A percentile compares a stretch with the other conserved stretches of the same genome.
These are phyloP conservation scores for Cryptococcus sp. DNA, from an alignment of 1,284 basidiomycete species.

Conservation along the genomic window DNA sequence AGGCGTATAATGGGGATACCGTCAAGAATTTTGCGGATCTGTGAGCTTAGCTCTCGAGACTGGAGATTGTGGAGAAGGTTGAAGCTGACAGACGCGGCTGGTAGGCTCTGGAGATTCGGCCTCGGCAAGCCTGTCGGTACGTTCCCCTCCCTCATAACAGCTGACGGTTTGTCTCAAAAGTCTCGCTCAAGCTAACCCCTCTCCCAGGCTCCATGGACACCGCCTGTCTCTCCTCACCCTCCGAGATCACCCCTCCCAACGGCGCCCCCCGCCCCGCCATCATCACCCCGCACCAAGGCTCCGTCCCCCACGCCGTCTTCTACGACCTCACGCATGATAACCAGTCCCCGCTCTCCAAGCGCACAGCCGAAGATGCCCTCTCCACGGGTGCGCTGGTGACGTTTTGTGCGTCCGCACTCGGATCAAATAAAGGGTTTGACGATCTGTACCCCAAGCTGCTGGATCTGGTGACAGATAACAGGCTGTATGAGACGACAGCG, in stretches of 20 bases:
- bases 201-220: constrained; percentile 79
- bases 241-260: constrained; percentile 67
- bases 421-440: constrained; percentile 92
- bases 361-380: constrained; percentile 88
- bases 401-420: constrained; percentile 79
- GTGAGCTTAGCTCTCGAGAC: constrained; percentile 22
- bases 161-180: background rate
- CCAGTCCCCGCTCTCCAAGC: constrained; percentile 80
- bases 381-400: constrained; percentile 83
- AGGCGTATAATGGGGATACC: constrained; percentile 84
- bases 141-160: constrained; percentile 32
- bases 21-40: constrained; percentile 81
- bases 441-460: constrained; percentile 91
- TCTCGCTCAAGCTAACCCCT: background rate
- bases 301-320: constrained; percentile 80
- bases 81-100: background rate
- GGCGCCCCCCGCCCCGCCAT: constrained; percentile 69
- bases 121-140: constrained; percentile 83
- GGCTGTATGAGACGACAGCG: constrained; percentile 65
- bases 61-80: background rate
- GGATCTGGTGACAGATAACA: constrained; percentile 77
- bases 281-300: constrained; percentile 76
- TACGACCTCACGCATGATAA: constrained; percentile 97
- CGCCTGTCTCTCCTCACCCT: constrained; percentile 70
- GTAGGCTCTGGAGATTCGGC: constrained; percentile 73